Evolutionary conservation across 2,329 filamentous ascomycete genomes (phyloP).

Genomic region (Lachnellula subtilissima): DNA sequence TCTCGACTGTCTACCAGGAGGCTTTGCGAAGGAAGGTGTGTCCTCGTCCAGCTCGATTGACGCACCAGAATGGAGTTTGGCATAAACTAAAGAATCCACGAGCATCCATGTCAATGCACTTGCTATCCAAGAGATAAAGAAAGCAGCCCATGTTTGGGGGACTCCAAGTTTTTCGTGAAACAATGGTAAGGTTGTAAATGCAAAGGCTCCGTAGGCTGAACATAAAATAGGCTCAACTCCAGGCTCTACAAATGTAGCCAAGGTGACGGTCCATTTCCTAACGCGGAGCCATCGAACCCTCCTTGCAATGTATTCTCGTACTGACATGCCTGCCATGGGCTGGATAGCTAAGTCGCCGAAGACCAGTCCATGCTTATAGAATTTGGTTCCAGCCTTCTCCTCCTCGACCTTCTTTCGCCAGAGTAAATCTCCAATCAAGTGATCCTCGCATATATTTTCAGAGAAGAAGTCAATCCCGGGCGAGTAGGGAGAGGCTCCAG

Average conservation of each 20-base stretch:
- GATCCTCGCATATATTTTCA: conserved; percentile 95
- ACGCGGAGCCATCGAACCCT: conserved; percentile 88
- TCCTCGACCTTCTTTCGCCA: conserved; percentile 67
- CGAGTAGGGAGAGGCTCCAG: conserved; percentile 37
- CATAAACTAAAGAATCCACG: conserved; percentile 70
- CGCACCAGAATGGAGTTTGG: conserved; percentile 65
- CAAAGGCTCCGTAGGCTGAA: conserved; percentile 74
- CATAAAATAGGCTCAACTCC: conserved; percentile 87
- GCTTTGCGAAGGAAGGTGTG: conserved; percentile 69
- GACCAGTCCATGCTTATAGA: conserved; percentile 76
- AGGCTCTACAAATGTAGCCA: conserved; percentile 87
- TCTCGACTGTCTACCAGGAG: conserved; percentile 50
- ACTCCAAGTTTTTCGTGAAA: conserved; percentile 50
- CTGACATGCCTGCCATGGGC: conserved; percentile 76
- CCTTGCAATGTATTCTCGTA: conserved; percentile 71
- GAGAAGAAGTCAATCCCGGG: conserved; percentile 90
- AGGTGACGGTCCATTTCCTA: conserved; percentile 85
- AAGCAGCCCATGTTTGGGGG: conserved; percentile 62
- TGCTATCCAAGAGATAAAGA: conserved; percentile 59
- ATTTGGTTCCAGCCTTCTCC: conserved; percentile 37
- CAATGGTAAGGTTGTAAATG: conserved; percentile 66
- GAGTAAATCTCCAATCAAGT: conserved; percentile 86
- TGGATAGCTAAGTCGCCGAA: conserved; percentile 86
- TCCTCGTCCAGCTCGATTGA: conserved; percentile 67
- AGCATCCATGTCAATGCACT: conserved; percentile 67